Evolutionary conservation across 2,329 filamentous ascomycete genomes (phyloP).

Genomic region (Metarhizium sp.): DNA sequence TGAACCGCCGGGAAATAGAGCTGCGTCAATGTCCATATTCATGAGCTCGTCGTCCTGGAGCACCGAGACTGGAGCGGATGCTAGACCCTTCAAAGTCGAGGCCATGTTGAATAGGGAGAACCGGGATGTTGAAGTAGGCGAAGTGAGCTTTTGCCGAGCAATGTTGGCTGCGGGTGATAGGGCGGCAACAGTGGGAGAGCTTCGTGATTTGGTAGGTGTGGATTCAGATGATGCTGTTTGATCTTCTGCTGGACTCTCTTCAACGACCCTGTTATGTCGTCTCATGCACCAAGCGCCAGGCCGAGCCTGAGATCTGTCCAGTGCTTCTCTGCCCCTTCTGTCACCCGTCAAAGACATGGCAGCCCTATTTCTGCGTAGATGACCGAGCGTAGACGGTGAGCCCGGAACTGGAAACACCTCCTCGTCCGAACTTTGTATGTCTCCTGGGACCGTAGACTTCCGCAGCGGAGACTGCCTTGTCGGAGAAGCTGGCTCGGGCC

Average conservation of each 20-base stretch:
- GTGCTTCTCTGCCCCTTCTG: conserved; percentile 10
- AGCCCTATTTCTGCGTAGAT: conserved; percentile 9
- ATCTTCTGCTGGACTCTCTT: background rate
- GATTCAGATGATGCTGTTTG: background rate
- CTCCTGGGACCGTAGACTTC: background rate
- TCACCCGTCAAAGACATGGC: conserved; percentile 22
- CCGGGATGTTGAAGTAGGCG: conserved; percentile 18
- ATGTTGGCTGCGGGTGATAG: background rate
- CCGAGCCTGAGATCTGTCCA: conserved; percentile 8
- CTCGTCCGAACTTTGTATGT: background rate
- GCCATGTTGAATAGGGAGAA: conserved; percentile 38
- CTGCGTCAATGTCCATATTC: conserved; percentile 43
- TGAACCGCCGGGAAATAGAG: conserved; percentile 39
- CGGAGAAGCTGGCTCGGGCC: background rate
- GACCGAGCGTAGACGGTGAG: conserved; percentile 15
- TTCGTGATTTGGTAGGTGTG: conserved; percentile 5
- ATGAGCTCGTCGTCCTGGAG: conserved; percentile 42
- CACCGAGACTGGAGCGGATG: conserved; percentile 13
- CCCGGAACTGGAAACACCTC: conserved; percentile 1
- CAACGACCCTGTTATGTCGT: conserved; percentile 5
- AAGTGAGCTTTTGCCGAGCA: conserved; percentile 4
- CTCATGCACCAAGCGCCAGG: conserved; percentile 16
- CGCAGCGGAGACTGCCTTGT: conserved; percentile 2
- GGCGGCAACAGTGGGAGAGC: background rate
- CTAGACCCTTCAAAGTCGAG: conserved; percentile 27